phyloP scores from a whole-genome alignment of 2,329 filamentous ascomycete species.

The Pseudogymnoascus sp. region DNA sequence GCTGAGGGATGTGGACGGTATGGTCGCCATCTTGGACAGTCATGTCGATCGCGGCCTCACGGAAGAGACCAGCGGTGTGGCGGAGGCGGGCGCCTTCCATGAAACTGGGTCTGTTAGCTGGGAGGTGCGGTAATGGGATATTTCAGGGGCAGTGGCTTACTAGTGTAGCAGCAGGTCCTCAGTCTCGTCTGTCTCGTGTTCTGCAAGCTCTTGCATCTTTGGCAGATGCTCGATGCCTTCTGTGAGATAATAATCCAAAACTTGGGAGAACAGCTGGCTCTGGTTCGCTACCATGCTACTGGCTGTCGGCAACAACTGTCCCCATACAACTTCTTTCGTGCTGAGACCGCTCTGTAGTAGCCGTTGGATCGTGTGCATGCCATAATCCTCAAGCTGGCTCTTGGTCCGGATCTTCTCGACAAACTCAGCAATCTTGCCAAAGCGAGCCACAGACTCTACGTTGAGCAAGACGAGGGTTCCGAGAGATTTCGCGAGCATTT shows the following conservation, averaged over 20 bases:
- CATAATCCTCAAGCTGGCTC: slow-evolving; percentile 55
- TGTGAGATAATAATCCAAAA: slow-evolving; percentile 64
- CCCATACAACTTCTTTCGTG: slow-evolving; percentile 52
- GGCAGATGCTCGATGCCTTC: slow-evolving; percentile 47
- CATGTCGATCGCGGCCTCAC: slow-evolving; percentile 36
- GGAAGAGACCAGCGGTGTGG: slow-evolving; percentile 53
- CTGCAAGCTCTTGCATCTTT: slow-evolving; percentile 53
- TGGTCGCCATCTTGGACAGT: slow-evolving; percentile 44
- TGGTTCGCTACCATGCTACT: slow-evolving; percentile 63
- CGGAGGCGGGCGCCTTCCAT: slow-evolving; percentile 64
- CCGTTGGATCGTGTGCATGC: slow-evolving; percentile 55
- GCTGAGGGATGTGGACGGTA: slow-evolving; percentile 34
- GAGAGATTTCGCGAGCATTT: slow-evolving; percentile 49
- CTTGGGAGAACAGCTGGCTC: slow-evolving; percentile 62
- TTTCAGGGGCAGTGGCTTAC: slow-evolving; percentile 13
- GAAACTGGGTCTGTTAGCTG: slow-evolving; percentile 35
- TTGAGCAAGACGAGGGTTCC: slow-evolving; percentile 55
- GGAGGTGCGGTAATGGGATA: neutral
- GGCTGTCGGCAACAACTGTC: slow-evolving; percentile 44
- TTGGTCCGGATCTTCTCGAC: slow-evolving; percentile 36
- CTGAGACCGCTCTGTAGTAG: slow-evolving; percentile 56
- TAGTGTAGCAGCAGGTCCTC: slow-evolving; percentile 59
- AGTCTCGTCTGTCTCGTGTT: slow-evolving; percentile 44
- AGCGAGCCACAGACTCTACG: slow-evolving; percentile 48
- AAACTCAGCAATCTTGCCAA: slow-evolving; percentile 47